Conservation (phyloP, 768 basidiomycete genomes). For the Tylopilus plumbeoviolaceoides region DNA sequence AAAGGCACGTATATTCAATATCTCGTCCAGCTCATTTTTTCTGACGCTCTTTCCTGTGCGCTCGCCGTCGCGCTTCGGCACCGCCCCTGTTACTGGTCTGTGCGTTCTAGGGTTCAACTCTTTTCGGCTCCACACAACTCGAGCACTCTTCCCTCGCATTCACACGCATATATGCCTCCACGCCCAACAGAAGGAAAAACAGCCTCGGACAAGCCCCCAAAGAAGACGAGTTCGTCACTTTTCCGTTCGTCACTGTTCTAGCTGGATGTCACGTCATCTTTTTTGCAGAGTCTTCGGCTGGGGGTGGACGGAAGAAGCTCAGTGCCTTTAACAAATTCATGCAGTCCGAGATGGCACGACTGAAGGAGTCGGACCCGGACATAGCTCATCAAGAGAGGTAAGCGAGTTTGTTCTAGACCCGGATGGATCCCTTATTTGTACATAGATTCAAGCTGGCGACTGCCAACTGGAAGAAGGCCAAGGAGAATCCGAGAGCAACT, state of each 20-base stretch:
- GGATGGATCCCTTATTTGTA: slow-evolving; percentile 4
- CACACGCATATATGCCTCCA: slow-evolving; percentile 38
- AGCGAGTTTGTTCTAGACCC: slow-evolving; percentile 1
- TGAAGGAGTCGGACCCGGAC: slow-evolving; percentile 72
- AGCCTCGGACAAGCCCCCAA: slow-evolving; percentile 42
- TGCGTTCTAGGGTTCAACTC: slow-evolving; percentile 21
- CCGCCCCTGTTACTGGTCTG: slow-evolving; percentile 32
- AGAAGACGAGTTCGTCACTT: slow-evolving; percentile 47
- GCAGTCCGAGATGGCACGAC: slow-evolving; percentile 74
- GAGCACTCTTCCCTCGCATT: slow-evolving; percentile 6
- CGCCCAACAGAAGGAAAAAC: slow-evolving; percentile 37
- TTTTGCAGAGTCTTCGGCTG: slow-evolving; percentile 49
- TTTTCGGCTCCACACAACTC: slow-evolving; percentile 9
- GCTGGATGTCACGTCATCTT: slow-evolving; percentile 10
- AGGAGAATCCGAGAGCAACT: slow-evolving; percentile 54
- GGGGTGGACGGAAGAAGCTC: slow-evolving; percentile 55
- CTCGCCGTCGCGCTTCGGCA: slow-evolving; percentile 6
- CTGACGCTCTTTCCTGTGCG: neutral
- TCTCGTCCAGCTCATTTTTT: neutral
- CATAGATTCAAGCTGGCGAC: slow-evolving; percentile 69
- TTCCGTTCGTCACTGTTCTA: slow-evolving; percentile 11
- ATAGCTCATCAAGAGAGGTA: slow-evolving; percentile 73
- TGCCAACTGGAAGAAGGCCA: slow-evolving; percentile 72
- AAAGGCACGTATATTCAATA: slow-evolving; percentile 8
- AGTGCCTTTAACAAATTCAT: slow-evolving; percentile 78